These are phyloP conservation scores for Colletotrichum sp. DNA, from an alignment of 2,329 filamentous ascomycete genomes.

Conservation along the genomic window DNA sequence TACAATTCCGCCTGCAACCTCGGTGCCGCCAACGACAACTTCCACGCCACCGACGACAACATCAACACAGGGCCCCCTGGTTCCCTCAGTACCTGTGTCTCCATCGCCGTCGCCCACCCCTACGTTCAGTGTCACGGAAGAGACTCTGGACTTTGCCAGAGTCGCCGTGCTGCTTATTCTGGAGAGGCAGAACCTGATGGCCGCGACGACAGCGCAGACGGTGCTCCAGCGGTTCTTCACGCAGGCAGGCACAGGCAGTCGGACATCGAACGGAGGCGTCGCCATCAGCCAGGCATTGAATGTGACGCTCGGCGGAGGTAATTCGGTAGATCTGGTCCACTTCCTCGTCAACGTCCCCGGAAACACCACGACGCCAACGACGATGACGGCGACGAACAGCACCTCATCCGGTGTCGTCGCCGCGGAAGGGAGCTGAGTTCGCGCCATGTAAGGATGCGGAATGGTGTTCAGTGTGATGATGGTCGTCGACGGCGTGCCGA, in stretches of 20 bases:
- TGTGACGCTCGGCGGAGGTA: conserved; percentile 46
- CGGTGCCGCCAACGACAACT: conserved; percentile 22
- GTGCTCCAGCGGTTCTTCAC: conserved; percentile 61
- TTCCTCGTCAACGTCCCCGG: conserved; percentile 44
- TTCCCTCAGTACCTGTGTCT: not conserved
- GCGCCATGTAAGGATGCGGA: not conserved
- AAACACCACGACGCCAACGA: not conserved
- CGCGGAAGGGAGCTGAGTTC: conserved; percentile 28
- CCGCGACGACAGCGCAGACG: conserved; percentile 59
- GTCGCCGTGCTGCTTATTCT: conserved; percentile 67
- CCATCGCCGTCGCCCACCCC: conserved; percentile 26
- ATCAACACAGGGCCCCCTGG: not conserved
- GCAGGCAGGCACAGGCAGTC: conserved; percentile 32
- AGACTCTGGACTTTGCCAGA: conserved; percentile 67
- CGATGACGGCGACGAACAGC: not conserved
- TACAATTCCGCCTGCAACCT: conserved; percentile 22
- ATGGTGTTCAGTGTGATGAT: not conserved
- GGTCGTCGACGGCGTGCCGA: conserved; percentile 10
- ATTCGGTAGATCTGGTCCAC: conserved; percentile 56
- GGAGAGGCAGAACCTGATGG: conserved; percentile 55
- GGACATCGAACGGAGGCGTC: conserved; percentile 32
- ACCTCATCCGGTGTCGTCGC: conserved; percentile 26
- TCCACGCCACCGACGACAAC: not conserved
- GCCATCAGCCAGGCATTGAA: conserved; percentile 41
- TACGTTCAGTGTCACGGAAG: conserved; percentile 56